Base-by-base conservation (phyloP, 371 early-diverging fungal species). In the Circinella minor region DNA sequence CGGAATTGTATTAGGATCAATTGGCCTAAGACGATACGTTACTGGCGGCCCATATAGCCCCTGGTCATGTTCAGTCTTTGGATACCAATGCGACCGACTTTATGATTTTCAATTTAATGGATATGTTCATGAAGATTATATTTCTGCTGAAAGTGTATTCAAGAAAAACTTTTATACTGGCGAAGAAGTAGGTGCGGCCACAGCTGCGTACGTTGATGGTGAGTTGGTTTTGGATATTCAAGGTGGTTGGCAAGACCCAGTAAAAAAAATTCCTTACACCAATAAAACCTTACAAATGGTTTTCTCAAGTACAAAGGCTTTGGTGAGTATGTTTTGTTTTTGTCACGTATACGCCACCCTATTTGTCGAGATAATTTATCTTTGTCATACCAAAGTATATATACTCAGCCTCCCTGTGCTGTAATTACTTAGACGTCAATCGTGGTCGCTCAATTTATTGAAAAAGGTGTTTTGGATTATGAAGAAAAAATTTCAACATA, bases 221-320 rank as follows among this genome's bases (percentile, higher is more conserved):
- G 47, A 78, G 7, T 77, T 81, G 7, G 89, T 92, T 4, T 81
- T 91, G 1, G 87, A 91, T 66, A 74, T 92, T n/a, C 78, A 81
- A 49, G 91, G 90, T 10, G 94, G 94, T 6, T 84, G 82, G 82
- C 85, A 83, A 65, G 88, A 90, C 64, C 61, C 71, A 9, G 73
- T 75, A 36, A 70, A 71, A 11, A 71, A 66, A 1, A 75, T 69
- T 1, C 73, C 67, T 6, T 93, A 90, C 68, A 74, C 83, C 54
- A 76, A 86, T 46, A 67, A 78, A 38, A 87, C 88, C 1, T 73
- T 93, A 46, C 89, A 89, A 72, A 81, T 90, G 65, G 90, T 92
- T 8, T 92, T 86, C 71, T 92, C 92, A 0, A 75, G 82, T 48
- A 86, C 89, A 43, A 92, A 92, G 76, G 79, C 72, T 7, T 71